Evolutionary conservation across 1,284 basidiomycete genomes (phyloP).

Genomic region (Apiotrichum gracile): DNA sequence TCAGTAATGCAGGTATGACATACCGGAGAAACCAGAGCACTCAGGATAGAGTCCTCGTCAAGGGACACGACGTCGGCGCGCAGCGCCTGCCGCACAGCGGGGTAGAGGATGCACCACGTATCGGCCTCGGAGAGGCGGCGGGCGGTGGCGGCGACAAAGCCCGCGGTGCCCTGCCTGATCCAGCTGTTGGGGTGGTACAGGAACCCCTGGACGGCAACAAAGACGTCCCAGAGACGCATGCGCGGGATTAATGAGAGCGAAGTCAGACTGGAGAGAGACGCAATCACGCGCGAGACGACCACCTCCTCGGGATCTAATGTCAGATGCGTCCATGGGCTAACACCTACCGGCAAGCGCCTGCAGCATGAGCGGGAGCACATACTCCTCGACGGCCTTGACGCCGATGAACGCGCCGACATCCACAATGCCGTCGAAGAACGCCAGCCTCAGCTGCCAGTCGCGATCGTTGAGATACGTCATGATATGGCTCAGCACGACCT

Average conservation of each 20-base stretch:
- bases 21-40: slow-evolving; percentile 71
- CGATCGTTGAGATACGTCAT: slow-evolving; percentile 96
- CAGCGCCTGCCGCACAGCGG: slow-evolving; percentile 76
- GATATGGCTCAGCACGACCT: slow-evolving; percentile 92
- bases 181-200: slow-evolving; percentile 94
- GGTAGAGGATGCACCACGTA: slow-evolving; percentile 94
- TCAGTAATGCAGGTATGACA: slow-evolving; percentile 26
- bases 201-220: slow-evolving; percentile 78
- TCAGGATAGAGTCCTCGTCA: slow-evolving; percentile 66
- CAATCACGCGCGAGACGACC: slow-evolving; percentile 81
- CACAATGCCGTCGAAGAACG: slow-evolving; percentile 93
- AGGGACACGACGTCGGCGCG: slow-evolving; percentile 77
- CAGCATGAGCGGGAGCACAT: slow-evolving; percentile 89
- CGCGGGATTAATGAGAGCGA: slow-evolving; percentile 82
- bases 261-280: slow-evolving; percentile 75
- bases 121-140: slow-evolving; percentile 74
- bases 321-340: background rate
- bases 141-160: slow-evolving; percentile 78
- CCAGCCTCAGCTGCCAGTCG: slow-evolving; percentile 83
- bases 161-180: slow-evolving; percentile 86
- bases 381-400: slow-evolving; percentile 62
- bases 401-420: slow-evolving; percentile 91
- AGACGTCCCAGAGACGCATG: slow-evolving; percentile 88
- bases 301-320: slow-evolving; percentile 82
- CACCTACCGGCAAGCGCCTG: slow-evolving; percentile 78